These are phyloP conservation scores for Berberis vulgaris DNA, from an alignment of 164 flowering plant genomes.

Conservation along the genomic window DNA sequence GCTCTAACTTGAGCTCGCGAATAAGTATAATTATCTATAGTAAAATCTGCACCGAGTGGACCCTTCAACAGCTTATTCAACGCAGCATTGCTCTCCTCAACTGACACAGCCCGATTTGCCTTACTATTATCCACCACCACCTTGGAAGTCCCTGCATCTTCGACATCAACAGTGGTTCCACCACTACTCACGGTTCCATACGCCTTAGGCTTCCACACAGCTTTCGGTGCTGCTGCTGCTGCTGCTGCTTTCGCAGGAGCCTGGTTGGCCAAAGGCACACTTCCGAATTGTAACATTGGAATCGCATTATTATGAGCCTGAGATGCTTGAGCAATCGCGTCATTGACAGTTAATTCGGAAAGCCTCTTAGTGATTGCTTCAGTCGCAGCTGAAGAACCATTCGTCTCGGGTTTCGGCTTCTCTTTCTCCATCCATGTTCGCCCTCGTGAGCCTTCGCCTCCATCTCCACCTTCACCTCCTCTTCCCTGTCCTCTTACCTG, in stretches of 20 bases:
- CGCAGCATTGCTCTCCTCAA: slow-evolving; percentile 18
- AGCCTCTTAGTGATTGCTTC: slow-evolving; percentile 28
- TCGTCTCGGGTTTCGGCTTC: slow-evolving; percentile 19
- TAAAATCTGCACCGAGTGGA: slow-evolving; percentile 44
- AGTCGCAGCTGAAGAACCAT: slow-evolving; percentile 14
- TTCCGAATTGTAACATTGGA: slow-evolving; percentile 23
- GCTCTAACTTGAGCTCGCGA: slow-evolving; percentile 75
- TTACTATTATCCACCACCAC: neutral
- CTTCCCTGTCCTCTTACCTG: no score
- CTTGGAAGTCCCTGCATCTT: neutral
- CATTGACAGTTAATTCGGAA: slow-evolving; percentile 1
- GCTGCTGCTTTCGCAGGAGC: slow-evolving; percentile 12
- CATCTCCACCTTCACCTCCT: no score
- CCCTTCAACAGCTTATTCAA: slow-evolving; percentile 39
- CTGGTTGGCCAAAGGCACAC: slow-evolving; percentile 15
- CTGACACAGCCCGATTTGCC: slow-evolving; percentile 3
- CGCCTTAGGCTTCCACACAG: slow-evolving; percentile 39
- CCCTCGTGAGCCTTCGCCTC: neutral
- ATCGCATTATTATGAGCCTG: slow-evolving; percentile 16
- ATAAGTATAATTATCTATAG: slow-evolving; percentile 56
- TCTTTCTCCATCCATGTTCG: slow-evolving; percentile 31
- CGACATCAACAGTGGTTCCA: slow-evolving; percentile 14
- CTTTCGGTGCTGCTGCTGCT: slow-evolving; percentile 10
- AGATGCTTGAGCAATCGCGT: slow-evolving; percentile 23
- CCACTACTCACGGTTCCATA: slow-evolving; percentile 53